A percentile compares a stretch with the other conserved stretches of the same genome.
These are phyloP conservation scores for Kwoniella dejecticola DNA, from an alignment of 768 basidiomycete species.

Conservation along the genomic window DNA sequence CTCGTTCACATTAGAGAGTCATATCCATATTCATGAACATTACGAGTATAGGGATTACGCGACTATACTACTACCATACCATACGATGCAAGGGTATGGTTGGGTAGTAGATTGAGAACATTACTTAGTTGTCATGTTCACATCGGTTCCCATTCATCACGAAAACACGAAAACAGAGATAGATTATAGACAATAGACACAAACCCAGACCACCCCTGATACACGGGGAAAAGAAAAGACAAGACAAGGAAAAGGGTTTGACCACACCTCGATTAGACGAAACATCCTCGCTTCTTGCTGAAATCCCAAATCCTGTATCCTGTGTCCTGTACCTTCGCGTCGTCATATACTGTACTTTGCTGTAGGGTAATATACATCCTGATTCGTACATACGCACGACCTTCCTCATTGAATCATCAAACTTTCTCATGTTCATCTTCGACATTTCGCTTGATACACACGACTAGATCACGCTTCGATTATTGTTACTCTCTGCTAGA, in stretches of 20 bases:
- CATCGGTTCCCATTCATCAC: too few relatives aligned
- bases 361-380: too few relatives aligned
- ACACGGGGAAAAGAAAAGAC: background rate
- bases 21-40: background rate
- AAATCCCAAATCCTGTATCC: background rate
- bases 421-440: too few relatives aligned
- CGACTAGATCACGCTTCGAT: too few relatives aligned
- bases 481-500: too few relatives aligned
- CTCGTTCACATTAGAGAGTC: background rate
- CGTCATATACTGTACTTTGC: background rate
- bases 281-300: background rate
- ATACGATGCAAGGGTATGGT: background rate
- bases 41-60: background rate
- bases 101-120: background rate
- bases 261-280: background rate
- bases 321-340: background rate
- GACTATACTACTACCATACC: background rate
- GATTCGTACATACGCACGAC: too few relatives aligned
- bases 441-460: background rate
- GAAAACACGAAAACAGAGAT: background rate
- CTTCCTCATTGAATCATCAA: too few relatives aligned
- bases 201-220: background rate
- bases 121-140: slow-evolving; percentile 11
- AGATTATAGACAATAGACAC: background rate
- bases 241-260: background rate